Evolutionary conservation across 495 filamentous ascomycete species (phyloP).

Genomic region (Glutinoglossum americanum): DNA sequence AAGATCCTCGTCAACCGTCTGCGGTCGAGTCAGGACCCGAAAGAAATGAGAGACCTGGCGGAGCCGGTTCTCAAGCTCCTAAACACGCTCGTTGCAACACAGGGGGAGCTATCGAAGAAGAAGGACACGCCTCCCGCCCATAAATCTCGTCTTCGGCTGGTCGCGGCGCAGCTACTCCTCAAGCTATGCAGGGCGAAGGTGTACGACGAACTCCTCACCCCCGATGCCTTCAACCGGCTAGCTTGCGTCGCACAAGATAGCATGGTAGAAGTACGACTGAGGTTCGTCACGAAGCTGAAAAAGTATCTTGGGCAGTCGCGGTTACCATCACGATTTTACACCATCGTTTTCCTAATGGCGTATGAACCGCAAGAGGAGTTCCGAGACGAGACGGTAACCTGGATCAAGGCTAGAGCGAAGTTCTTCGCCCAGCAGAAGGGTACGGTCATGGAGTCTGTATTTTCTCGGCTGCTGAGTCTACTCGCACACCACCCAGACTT

Average conservation of each 20-base stretch:
- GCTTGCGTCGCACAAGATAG: slow-evolving; percentile 61
- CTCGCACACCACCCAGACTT: slow-evolving; percentile 95
- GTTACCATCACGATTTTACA: slow-evolving; percentile 61
- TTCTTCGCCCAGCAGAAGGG: slow-evolving; percentile 27
- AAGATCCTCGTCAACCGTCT: slow-evolving; percentile 75
- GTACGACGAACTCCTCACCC: slow-evolving; percentile 55
- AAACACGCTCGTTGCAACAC: slow-evolving; percentile 43
- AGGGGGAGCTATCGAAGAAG: slow-evolving; percentile 60
- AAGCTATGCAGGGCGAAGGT: slow-evolving; percentile 58
- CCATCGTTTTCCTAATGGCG: slow-evolving; percentile 68
- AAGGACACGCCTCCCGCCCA: slow-evolving; percentile 53
- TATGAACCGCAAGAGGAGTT: slow-evolving; percentile 58
- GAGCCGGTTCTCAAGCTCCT: slow-evolving; percentile 54
- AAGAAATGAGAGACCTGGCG: slow-evolving; percentile 41
- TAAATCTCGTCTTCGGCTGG: slow-evolving; percentile 53
- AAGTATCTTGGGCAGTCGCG: slow-evolving; percentile 54
- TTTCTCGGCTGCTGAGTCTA: slow-evolving; percentile 66
- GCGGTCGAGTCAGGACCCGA: slow-evolving; percentile 36
- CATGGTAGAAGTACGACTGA: slow-evolving; percentile 45
- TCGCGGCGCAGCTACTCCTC: slow-evolving; percentile 59
- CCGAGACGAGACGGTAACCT: slow-evolving; percentile 55
- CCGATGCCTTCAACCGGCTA: slow-evolving; percentile 56
- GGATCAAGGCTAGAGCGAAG: slow-evolving; percentile 56
- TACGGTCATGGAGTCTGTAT: slow-evolving; percentile 58
- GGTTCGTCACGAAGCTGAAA: slow-evolving; percentile 64